Conservation (phyloP, 768 basidiomycete species). For the Kwoniella bestiolae region DNA sequence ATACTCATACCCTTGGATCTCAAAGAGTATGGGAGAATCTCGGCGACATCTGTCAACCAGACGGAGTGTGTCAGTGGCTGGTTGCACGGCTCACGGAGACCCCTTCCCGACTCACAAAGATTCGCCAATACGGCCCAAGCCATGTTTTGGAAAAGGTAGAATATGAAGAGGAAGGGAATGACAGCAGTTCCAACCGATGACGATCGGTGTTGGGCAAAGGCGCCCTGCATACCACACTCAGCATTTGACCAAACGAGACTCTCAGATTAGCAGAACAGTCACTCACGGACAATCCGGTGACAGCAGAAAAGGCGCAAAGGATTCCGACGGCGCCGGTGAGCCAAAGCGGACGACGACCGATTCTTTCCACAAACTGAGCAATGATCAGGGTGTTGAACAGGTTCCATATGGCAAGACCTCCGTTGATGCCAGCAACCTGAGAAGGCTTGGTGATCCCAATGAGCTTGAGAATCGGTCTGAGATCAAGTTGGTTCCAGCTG, state of each 20-base stretch:
- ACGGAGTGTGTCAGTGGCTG: too few species aligned
- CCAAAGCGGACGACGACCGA: constrained; percentile 61
- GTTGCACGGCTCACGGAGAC: too few species aligned
- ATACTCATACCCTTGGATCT: constrained; percentile 14
- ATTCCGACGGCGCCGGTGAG: constrained; percentile 28
- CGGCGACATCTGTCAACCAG: constrained; percentile 15
- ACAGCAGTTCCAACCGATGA: constrained; percentile 63
- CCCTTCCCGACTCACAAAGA: background rate
- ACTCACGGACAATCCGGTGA: constrained; percentile 29
- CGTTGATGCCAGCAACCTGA: constrained; percentile 46
- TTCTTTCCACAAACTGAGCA: constrained; percentile 17
- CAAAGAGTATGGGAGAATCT: constrained; percentile 13
- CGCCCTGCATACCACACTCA: constrained; percentile 6
- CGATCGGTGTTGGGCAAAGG: constrained; percentile 12
- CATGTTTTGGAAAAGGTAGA: constrained; percentile 19
- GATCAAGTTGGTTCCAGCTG: too few species aligned
- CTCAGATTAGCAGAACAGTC: constrained; percentile 2
- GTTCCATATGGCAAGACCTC: constrained; percentile 37
- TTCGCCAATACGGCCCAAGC: constrained; percentile 16
- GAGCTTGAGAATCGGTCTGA: constrained; percentile 32
- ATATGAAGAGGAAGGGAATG: constrained; percentile 80
- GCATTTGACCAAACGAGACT: background rate
- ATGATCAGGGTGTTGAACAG: constrained; percentile 43
- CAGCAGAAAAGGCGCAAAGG: constrained; percentile 11
- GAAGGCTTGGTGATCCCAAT: constrained; percentile 37